A percentile compares a stretch with the other conserved stretches of the same genome.
phyloP scores from a whole-genome alignment of 805 yeast species.

The Candida bentonensis region DNA sequence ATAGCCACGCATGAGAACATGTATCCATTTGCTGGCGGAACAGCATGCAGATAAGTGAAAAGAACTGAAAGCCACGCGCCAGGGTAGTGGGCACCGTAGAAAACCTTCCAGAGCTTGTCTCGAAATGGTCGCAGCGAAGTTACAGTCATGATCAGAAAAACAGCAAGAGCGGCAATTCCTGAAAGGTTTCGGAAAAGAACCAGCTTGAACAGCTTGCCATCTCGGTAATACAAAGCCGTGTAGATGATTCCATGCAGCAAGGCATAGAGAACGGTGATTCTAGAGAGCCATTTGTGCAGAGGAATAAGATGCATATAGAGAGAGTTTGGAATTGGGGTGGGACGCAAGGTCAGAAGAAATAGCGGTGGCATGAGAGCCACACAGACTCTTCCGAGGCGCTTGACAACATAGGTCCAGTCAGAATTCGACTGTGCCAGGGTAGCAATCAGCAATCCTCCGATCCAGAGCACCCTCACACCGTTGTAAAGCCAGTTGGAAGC shows the following conservation, averaged over 20 bases:
- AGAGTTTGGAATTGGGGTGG: constrained; percentile 72
- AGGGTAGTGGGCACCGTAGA: constrained; percentile 58
- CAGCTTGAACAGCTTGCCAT: constrained; percentile 34
- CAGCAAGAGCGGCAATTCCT: constrained; percentile 56
- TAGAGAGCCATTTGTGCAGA: constrained; percentile 81
- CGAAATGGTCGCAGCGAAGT: constrained; percentile 58
- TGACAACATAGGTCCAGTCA: constrained; percentile 50
- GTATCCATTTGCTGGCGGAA: constrained; percentile 57
- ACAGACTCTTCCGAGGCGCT: constrained; percentile 65
- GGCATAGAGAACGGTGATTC: constrained; percentile 58
- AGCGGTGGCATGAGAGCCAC: constrained; percentile 68
- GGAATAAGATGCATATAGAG: constrained; percentile 65
- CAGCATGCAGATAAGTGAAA: constrained; percentile 57
- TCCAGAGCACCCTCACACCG: constrained; percentile 31
- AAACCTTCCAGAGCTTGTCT: constrained; percentile 44
- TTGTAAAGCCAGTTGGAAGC: neutral
- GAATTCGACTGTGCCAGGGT: constrained; percentile 36
- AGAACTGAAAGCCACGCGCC: constrained; percentile 67
- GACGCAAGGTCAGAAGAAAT: constrained; percentile 61
- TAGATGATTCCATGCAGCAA: constrained; percentile 52
- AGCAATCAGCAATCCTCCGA: constrained; percentile 27
- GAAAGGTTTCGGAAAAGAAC: constrained; percentile 35
- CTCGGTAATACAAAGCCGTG: constrained; percentile 23
- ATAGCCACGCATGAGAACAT: constrained; percentile 39
- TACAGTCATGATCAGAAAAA: constrained; percentile 47